A percentile compares a stretch with the other conserved stretches of the same genome.
phyloP scores from a whole-genome alignment of 2,329 filamentous ascomycete species.

The Fusarium verticillioides region DNA sequence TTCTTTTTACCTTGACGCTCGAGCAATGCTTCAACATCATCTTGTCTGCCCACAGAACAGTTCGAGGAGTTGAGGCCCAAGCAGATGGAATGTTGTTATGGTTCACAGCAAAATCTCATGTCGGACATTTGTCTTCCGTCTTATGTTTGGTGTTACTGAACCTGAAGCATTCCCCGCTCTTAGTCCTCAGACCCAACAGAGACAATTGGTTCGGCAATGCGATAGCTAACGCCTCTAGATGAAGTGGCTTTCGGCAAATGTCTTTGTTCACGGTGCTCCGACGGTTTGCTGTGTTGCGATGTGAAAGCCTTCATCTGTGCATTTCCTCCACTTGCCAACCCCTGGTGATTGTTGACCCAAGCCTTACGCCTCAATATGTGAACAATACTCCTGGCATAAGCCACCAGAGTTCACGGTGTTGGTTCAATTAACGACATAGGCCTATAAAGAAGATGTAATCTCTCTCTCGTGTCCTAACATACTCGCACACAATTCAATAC shows the following conservation, averaged over 20 bases:
- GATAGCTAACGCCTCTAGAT: slow-evolving; percentile 8
- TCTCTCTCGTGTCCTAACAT: not conserved
- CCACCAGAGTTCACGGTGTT: not conserved
- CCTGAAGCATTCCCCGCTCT: slow-evolving; percentile 7
- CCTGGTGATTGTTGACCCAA: not conserved
- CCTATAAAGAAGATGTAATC: not conserved
- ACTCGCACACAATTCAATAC: not conserved
- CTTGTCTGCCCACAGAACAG: not conserved
- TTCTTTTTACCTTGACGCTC: not conserved
- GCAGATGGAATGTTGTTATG: not conserved
- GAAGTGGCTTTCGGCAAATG: slow-evolving; percentile 22
- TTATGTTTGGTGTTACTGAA: not conserved
- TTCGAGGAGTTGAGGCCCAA: not conserved
- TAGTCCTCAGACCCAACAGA: not conserved
- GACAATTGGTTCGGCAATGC: slow-evolving; percentile 10
- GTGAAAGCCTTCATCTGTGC: slow-evolving; percentile 10
- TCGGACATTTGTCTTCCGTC: not conserved
- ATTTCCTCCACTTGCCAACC: not conserved
- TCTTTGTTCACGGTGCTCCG: slow-evolving; percentile 24
- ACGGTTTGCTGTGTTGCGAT: not conserved
- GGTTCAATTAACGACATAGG: not conserved
- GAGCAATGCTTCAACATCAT: not conserved
- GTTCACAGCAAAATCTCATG: not conserved
- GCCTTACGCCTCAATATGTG: not conserved
- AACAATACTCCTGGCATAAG: slow-evolving; percentile 10